Conservation (phyloP, 306 rosid species). For the Geum urbanum region DNA sequence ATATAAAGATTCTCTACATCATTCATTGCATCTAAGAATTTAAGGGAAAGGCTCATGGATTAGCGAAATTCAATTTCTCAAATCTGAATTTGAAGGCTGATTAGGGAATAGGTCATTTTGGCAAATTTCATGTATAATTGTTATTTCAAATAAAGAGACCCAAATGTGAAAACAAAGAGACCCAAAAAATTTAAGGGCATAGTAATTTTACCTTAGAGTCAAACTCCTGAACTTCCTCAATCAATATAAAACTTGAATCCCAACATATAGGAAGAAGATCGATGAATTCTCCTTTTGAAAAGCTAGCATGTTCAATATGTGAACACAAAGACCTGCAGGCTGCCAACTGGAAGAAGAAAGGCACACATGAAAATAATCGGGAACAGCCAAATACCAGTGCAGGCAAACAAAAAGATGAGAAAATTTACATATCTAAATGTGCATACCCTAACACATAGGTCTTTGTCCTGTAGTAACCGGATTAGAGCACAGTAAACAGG, state of each 20-base stretch:
- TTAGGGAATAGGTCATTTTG: too few species aligned
- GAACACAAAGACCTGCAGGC: conserved; percentile 89
- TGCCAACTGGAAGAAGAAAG: conserved; percentile 65
- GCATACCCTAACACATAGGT: conserved; percentile 81
- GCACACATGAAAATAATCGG: conserved; percentile 24
- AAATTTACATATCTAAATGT: conserved; percentile 13
- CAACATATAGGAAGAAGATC: conserved; percentile 92
- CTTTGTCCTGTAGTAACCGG: conserved; percentile 76
- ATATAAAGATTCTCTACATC: neutral
- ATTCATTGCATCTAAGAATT: conserved; percentile 4
- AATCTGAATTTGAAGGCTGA: too few species aligned
- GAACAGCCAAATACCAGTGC: conserved; percentile 1
- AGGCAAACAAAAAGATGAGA: conserved; percentile 22
- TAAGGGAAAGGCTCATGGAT: too few species aligned
- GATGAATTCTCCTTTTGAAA: conserved; percentile 68
- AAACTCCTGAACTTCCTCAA: conserved; percentile 89
- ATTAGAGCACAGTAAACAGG: conserved; percentile 88
- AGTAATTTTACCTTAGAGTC: conserved; percentile 77
- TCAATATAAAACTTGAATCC: conserved; percentile 82
- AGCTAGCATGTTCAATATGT: conserved; percentile 89
- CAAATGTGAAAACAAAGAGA: too few species aligned
- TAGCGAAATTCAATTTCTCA: too few species aligned
- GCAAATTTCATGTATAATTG: too few species aligned
- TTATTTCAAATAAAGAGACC: too few species aligned
- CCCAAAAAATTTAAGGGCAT: neutral